Evolutionary conservation across 2,329 filamentous ascomycete species (phyloP).

Genomic region (Talaromyces piceae): DNA sequence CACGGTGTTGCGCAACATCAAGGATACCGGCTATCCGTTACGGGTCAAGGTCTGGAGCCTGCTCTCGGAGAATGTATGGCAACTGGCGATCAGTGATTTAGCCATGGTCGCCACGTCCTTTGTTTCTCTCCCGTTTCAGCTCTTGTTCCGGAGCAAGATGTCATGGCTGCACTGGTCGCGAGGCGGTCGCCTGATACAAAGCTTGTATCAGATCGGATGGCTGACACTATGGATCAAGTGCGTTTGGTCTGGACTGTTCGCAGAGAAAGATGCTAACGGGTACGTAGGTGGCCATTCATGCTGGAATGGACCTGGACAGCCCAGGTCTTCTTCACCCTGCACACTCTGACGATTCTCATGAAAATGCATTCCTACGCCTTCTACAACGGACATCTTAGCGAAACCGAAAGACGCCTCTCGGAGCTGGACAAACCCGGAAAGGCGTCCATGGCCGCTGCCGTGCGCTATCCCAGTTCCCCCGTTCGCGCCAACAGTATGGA

Average conservation of each 20-base stretch:
- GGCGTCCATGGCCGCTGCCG: constrained; percentile 59
- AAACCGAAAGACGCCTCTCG: constrained; percentile 72
- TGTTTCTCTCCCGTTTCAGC: constrained; percentile 66
- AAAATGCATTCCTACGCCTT: constrained; percentile 99
- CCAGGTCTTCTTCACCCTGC: constrained; percentile 88
- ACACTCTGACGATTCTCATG: constrained; percentile 89
- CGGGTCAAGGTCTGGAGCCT: constrained; percentile 80
- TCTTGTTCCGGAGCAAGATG: constrained; percentile 52
- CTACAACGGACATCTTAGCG: constrained; percentile 91
- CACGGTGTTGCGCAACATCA: constrained; percentile 84
- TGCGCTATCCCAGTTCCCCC: constrained; percentile 62
- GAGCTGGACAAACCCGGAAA: constrained; percentile 62
- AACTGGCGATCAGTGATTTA: constrained; percentile 74
- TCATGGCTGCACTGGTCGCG: constrained; percentile 62
- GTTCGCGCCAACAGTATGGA: constrained; percentile 24
- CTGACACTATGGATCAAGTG: constrained; percentile 69
- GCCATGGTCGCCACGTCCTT: constrained; percentile 74
- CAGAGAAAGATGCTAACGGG: neutral
- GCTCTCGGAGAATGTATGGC: constrained; percentile 82
- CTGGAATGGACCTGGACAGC: constrained; percentile 94
- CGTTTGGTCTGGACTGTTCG: constrained; percentile 20
- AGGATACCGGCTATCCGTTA: constrained; percentile 83
- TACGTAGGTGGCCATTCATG: constrained; percentile 63
- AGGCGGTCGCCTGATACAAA: constrained; percentile 76
- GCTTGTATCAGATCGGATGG: constrained; percentile 72